Evolutionary conservation across 1,284 basidiomycete genomes (phyloP), one percentile per base, ranked within the genome.

Genomic region (Trametes polyzona): DNA sequence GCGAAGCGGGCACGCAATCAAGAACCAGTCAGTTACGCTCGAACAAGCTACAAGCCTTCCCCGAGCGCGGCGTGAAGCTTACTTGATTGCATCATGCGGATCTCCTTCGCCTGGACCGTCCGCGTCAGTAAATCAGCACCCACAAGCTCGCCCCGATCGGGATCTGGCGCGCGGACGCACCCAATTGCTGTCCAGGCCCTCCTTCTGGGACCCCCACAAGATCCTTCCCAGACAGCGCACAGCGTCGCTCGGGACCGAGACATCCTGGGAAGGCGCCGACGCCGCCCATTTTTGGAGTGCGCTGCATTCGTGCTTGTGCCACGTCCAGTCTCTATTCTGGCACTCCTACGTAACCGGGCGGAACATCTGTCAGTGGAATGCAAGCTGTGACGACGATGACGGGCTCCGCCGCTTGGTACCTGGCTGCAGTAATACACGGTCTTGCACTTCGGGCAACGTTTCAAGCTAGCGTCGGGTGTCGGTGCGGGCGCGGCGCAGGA

Each of bases 11-110:
- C 27, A 17, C 19, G 16, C 10, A 23, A 23, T 21, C 6, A 17
- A 19, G 10, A 32, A 33, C 2, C 29, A 4, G 4, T 16, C 19
- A 21, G n/a, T 11, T 14, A 6, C n/a, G n/a, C n/a, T 12, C 6
- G 37, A 51, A 16, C 19, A 35, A 32, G 10, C 19, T 21, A 14
- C 4, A 26, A 52, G 16, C n/a, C n/a, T n/a, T n/a, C n/a, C n/a
- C n/a, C n/a, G n/a, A n/a, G n/a, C n/a, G n/a, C n/a, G n/a, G n/a
- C 16, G 16, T 21, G 9, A 30, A 14, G 79, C 87, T 27, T 66
- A 94, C 92, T 88, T 16, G 87, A 92, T 69, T 94, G 88, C 78
- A 96, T 81, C 2, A 75, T 73, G 30, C 84, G 82, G 9, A 93
- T 78, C 68, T 89, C 83, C 57, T 73, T 79, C 55, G 83, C 78